A percentile compares a stretch with the other conserved stretches of the same genome.
phyloP scores from a whole-genome alignment of 495 filamentous ascomycete species.

The Penicillium lividum region DNA sequence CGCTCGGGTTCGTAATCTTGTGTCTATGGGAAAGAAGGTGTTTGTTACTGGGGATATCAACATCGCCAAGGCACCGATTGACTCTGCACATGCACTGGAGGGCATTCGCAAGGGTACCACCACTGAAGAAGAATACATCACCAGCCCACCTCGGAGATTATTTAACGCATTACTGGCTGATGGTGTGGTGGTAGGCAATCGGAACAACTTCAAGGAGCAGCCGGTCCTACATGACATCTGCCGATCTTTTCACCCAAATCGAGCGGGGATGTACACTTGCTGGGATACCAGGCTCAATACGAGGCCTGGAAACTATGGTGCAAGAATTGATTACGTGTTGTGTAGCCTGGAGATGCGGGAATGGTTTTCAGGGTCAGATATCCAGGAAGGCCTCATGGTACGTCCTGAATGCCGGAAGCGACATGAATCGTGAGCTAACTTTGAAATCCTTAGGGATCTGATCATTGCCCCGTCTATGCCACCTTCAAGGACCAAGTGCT shows the following conservation, averaged over 20 bases:
- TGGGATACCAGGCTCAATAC: constrained; percentile 88
- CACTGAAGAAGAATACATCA: constrained; percentile 68
- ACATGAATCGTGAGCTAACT: constrained; percentile 13
- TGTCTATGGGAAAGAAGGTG: constrained; percentile 77
- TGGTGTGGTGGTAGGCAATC: constrained; percentile 66
- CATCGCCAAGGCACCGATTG: constrained; percentile 72
- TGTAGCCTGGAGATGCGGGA: constrained; percentile 76
- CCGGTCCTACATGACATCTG: constrained; percentile 86
- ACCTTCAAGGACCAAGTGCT: constrained; percentile 65
- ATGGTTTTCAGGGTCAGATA: constrained; percentile 88
- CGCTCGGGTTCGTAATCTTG: constrained; percentile 77
- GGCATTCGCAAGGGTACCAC: constrained; percentile 67
- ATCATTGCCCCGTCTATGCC: constrained; percentile 93
- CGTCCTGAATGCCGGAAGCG: constrained; percentile 5
- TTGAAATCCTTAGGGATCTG: constrained; percentile 64
- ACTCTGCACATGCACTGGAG: constrained; percentile 70
- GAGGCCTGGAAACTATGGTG: constrained; percentile 86
- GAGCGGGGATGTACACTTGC: constrained; percentile 93
- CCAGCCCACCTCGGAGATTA: constrained; percentile 71
- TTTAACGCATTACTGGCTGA: constrained; percentile 82
- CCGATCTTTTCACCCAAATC: constrained; percentile 74
- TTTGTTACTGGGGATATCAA: constrained; percentile 90
- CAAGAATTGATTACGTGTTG: constrained; percentile 90
- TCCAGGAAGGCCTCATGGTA: constrained; percentile 90
- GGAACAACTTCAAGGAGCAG: constrained; percentile 70